Base-by-base conservation (phyloP, 2,329 filamentous ascomycete species). In the Pestalotiopsis sp. region DNA sequence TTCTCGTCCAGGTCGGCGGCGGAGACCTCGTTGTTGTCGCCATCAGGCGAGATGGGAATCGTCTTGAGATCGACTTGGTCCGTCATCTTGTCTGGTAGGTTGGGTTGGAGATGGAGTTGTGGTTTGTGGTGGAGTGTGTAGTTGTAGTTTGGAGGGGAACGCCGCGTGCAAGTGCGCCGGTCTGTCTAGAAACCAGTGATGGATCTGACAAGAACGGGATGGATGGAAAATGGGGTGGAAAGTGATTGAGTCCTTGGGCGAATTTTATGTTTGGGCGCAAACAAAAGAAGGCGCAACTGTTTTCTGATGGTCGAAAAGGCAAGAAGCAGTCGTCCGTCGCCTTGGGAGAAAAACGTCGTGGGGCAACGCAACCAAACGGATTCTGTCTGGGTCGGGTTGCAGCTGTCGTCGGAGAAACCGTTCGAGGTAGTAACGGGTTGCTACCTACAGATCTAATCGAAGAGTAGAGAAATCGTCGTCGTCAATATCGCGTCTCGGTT, bases 41-140 rank as follows among this genome's bases (percentile, higher is more conserved):
- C 89, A 71, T 85, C 86, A 66, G 89, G 89, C 65, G 89, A 90
- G 79, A 92, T 87, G 74, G 90, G 90, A 69, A 92, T 91, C 65
- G 89, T 91, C 69, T 88, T 90, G 70, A 91, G 84, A 74, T 92
- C 90, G 79, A 91, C 90, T 79, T 90, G 89, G 76, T 88, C 80
- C 63, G 82, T 77, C 82, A 84, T 84, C 63, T 75, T 79, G 76
- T 59, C 52, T 59, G 65, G n/a, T 13, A 17, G 52, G 52, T 14
- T 7, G 31, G 14, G 36, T n/a, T 41, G 20, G 41, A 7, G 65
- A 20, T 60, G 65, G 36, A 27, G 20, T 6, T 31, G 60, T 27
- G 9, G 25, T 56, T n/a, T 45, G 25, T 38, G 17, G 20, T 31
- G 49, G 49, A 27, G 23, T 17, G n/a, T 9, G 64, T 13, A 20